These are phyloP conservation scores for Puccinellia tenuiflora DNA, from an alignment of 176 grass and related monocot species.

Conservation along the genomic window DNA sequence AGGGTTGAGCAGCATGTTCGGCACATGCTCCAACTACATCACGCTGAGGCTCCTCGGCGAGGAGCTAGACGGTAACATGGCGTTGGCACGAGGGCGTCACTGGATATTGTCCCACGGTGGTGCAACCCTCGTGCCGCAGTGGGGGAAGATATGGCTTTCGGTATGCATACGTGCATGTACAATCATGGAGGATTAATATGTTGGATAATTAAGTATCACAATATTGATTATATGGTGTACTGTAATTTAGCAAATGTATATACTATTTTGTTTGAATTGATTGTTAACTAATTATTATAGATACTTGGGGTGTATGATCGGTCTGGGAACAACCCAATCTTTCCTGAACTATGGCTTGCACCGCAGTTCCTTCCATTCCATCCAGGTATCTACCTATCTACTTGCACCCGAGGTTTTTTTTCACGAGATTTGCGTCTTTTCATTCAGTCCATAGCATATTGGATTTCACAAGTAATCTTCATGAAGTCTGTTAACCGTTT, in stretches of 20 bases:
- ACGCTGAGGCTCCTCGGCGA: constrained; percentile 15
- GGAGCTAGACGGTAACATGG: background rate
- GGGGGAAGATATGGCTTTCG: constrained; percentile 45
- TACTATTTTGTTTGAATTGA: background rate
- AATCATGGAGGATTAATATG: no score
- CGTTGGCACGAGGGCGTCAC: background rate
- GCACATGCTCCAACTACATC: constrained; percentile 30
- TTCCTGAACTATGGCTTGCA: constrained; percentile 40
- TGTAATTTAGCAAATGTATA: background rate
- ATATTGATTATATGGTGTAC: no score
- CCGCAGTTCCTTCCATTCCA: constrained; percentile 36
- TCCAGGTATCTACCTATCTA: constrained; percentile 13
- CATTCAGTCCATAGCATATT: background rate
- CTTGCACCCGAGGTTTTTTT: background rate
- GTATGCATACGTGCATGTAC: background rate
- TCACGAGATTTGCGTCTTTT: background rate
- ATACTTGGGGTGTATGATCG: constrained; percentile 52
- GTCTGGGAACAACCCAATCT: constrained; percentile 45
- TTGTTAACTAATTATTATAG: background rate
- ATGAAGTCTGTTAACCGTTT: background rate
- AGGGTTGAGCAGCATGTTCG: constrained; percentile 28
- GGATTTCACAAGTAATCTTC: background rate
- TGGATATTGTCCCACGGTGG: constrained; percentile 25
- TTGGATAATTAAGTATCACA: no score
- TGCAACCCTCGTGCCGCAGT: background rate